Percentiles rank a stretch among this genome's conserved stretches.
Conservation (phyloP, 441 rosid genomes). For the Erysimum pusillum region DNA sequence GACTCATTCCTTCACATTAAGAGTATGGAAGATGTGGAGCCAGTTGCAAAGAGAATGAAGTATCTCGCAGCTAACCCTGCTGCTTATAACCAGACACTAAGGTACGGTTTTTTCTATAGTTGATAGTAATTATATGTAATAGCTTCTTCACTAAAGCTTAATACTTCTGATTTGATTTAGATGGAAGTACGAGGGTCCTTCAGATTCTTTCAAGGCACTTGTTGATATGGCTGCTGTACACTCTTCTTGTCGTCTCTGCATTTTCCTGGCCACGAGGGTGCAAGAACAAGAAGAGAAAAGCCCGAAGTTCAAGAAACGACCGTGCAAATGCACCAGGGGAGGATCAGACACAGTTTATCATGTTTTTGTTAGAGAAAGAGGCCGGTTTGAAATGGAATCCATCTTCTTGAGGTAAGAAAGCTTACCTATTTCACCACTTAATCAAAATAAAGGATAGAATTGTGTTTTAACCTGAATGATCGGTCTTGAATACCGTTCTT, state of each 20-base stretch:
- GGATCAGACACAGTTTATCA: slow-evolving; percentile 75
- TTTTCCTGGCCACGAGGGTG: slow-evolving; percentile 79
- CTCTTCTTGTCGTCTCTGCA: slow-evolving; percentile 94
- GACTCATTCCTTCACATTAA: slow-evolving; percentile 78
- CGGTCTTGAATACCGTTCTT: neutral
- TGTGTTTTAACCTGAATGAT: neutral
- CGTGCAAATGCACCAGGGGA: slow-evolving; percentile 75
- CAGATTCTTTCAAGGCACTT: slow-evolving; percentile 93
- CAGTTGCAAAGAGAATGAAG: slow-evolving; percentile 78
- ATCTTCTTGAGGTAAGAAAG: slow-evolving; percentile 73
- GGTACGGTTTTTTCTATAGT: neutral
- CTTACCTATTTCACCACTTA: neutral
- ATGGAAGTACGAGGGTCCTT: slow-evolving; percentile 95
- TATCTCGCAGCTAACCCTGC: slow-evolving; percentile 72
- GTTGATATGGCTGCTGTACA: slow-evolving; percentile 96
- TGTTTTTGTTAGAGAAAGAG: slow-evolving; percentile 82
- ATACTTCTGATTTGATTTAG: slow-evolving; percentile 44
- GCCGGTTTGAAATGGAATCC: slow-evolving; percentile 81
- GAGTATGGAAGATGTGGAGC: slow-evolving; percentile 60
- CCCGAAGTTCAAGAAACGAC: slow-evolving; percentile 65
- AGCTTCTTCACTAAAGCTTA: slow-evolving; percentile 10
- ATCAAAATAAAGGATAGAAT: neutral
- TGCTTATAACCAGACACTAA: slow-evolving; percentile 62
- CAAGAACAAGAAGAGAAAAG: slow-evolving; percentile 74
- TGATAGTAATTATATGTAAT: neutral